These are phyloP conservation scores for Mucor racemosus DNA, from an alignment of 371 early-diverging fungal species.

Conservation along the genomic window DNA sequence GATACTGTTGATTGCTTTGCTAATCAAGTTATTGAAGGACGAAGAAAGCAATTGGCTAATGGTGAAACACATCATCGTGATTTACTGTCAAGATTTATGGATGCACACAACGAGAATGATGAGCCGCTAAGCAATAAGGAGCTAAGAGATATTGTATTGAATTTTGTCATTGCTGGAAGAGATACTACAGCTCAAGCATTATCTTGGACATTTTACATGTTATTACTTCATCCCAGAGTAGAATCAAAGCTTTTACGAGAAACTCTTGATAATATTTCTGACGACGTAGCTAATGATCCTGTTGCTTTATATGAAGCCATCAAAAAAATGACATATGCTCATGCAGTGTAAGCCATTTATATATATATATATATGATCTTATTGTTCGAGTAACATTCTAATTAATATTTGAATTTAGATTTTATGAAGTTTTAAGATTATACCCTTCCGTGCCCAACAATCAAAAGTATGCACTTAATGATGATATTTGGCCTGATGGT, in stretches of 20 bases:
- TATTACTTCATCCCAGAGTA: conserved; percentile 58
- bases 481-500: conserved; percentile 75
- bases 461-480: conserved; percentile 64
- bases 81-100: conserved; percentile 68
- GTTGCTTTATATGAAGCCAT: conserved; percentile 48
- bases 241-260: conserved; percentile 63
- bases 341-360: conserved; percentile 43
- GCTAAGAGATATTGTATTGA: conserved; percentile 69
- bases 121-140: conserved; percentile 51
- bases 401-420: not conserved
- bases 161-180: conserved; percentile 70
- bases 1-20: conserved; percentile 56
- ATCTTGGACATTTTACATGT: conserved; percentile 70
- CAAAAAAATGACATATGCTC: conserved; percentile 59
- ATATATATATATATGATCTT: not conserved
- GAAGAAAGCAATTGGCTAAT: conserved; percentile 43
- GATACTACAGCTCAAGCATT: conserved; percentile 78
- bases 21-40: conserved; percentile 44
- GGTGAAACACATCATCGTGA: conserved; percentile 54
- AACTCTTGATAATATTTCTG: conserved; percentile 38
- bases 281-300: conserved; percentile 32
- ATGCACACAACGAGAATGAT: conserved; percentile 56
- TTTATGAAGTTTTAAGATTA: conserved; percentile 69
- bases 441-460: conserved; percentile 76
- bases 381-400: not conserved